These are phyloP conservation scores for Jaltomata sinuosa DNA, from an alignment of 257 asterid genomes.

Conservation along the genomic window DNA sequence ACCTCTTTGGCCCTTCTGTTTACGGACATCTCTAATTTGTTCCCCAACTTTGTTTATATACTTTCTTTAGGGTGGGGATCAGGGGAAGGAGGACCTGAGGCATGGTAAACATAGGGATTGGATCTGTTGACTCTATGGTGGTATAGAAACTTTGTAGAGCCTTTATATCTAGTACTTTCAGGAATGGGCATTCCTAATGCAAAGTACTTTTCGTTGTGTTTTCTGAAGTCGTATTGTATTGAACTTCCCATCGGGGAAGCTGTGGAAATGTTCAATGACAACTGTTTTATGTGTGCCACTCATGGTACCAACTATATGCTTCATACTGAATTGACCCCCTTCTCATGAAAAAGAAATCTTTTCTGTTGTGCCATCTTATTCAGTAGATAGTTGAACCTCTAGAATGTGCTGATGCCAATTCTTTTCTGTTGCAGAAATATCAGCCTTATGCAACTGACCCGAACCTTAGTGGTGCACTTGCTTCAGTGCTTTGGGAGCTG, in stretches of 20 bases:
- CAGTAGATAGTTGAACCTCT: neutral
- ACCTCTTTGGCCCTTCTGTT: neutral
- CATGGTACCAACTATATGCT: neutral
- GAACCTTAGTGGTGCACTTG: constrained; percentile 86
- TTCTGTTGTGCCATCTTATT: neutral
- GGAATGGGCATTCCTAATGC: neutral
- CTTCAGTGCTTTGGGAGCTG: constrained; percentile 98
- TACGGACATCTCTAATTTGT: neutral
- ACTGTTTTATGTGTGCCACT: neutral
- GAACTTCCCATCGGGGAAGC: neutral
- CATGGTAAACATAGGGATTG: neutral
- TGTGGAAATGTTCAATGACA: neutral
- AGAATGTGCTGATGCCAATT: constrained; percentile 1
- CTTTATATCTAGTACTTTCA: neutral
- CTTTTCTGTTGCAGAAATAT: constrained; percentile 48
- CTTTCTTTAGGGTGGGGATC: neutral
- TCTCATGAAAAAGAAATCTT: neutral
- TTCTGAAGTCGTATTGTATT: neutral
- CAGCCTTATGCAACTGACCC: constrained; percentile 84
- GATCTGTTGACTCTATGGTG: neutral
- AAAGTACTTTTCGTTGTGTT: neutral
- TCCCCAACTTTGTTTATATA: neutral
- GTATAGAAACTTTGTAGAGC: neutral
- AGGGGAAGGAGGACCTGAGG: neutral
- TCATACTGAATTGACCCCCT: neutral